phyloP scores from a whole-genome alignment of 768 basidiomycete genomes.

The Collybia sp. region DNA sequence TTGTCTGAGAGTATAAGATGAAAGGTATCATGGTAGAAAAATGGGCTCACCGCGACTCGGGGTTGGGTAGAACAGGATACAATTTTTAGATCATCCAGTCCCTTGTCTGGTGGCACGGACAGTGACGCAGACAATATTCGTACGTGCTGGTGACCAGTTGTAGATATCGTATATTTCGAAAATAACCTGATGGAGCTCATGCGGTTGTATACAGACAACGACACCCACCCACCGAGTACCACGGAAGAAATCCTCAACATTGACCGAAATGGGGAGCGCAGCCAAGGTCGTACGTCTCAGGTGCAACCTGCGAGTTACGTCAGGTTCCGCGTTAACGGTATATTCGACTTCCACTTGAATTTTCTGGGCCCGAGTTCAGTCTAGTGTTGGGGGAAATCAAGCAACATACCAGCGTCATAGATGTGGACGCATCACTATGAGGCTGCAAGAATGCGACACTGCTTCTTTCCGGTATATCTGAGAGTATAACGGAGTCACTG shows the following conservation, averaged over 20 bases:
- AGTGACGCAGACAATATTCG: conserved; percentile 56
- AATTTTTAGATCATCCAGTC: conserved; percentile 47
- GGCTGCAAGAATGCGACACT: conserved; percentile 52
- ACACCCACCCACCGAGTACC: conserved; percentile 55
- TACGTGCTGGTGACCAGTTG: conserved; percentile 74
- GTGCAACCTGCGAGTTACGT: conserved; percentile 46
- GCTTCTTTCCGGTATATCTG: conserved; percentile 42
- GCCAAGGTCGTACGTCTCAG: conserved; percentile 56
- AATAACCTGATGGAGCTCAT: conserved; percentile 53
- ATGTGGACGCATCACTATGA: conserved; percentile 60
- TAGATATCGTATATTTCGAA: conserved; percentile 87
- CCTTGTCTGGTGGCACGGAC: conserved; percentile 41
- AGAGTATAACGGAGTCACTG: conserved; percentile 40
- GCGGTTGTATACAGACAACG: background rate
- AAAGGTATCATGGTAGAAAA: conserved; percentile 1
- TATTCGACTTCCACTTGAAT: conserved; percentile 68
- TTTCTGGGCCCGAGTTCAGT: conserved; percentile 41
- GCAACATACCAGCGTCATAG: conserved; percentile 53
- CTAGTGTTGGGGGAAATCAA: background rate
- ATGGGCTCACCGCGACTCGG: conserved; percentile 41
- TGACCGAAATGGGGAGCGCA: conserved; percentile 82
- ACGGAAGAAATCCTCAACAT: conserved; percentile 96
- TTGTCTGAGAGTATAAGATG: conserved; percentile 43
- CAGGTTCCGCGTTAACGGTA: conserved; percentile 48
- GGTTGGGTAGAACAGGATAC: conserved; percentile 41